phyloP scores from a whole-genome alignment of 2,329 filamentous ascomycete species.

The Verticillium isaacii region DNA sequence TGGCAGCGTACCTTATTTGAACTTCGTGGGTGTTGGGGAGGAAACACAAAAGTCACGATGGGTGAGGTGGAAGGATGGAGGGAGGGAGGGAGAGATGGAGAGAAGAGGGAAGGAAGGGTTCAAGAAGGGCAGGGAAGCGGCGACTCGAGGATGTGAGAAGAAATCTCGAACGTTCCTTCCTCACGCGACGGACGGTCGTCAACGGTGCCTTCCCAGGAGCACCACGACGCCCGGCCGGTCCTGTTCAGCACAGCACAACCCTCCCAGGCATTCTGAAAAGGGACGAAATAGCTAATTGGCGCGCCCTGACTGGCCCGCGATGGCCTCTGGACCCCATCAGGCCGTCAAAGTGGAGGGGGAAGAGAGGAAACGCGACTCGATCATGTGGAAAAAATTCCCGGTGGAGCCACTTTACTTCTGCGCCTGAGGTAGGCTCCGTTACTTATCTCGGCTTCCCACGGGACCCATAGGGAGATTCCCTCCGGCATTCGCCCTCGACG shows the following conservation, averaged over 20 bases:
- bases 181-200: constrained; percentile 4
- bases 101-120: not conserved
- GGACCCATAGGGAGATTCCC: no score
- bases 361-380: not conserved
- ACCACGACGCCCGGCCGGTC: not conserved
- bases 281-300: constrained; percentile 10
- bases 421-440: no score
- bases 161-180: constrained; percentile 6
- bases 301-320: constrained; percentile 6
- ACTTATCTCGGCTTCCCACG: no score
- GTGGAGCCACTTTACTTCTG: not conserved
- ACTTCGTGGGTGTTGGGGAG: not conserved
- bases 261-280: not conserved
- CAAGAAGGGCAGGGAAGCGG: constrained; percentile 1
- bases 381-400: not conserved
- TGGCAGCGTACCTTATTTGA: constrained; percentile 3
- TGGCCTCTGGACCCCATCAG: not conserved
- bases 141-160: not conserved
- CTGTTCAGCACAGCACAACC: not conserved
- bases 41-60: constrained; percentile 2
- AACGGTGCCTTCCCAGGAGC: not conserved
- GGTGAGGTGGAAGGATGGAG: not conserved
- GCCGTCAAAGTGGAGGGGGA: constrained; percentile 2
- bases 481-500: no score
- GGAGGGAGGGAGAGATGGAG: not conserved